These are phyloP conservation scores for Rhynchospora breviuscula DNA, from an alignment of 176 grass and related monocot species.

Conservation along the genomic window DNA sequence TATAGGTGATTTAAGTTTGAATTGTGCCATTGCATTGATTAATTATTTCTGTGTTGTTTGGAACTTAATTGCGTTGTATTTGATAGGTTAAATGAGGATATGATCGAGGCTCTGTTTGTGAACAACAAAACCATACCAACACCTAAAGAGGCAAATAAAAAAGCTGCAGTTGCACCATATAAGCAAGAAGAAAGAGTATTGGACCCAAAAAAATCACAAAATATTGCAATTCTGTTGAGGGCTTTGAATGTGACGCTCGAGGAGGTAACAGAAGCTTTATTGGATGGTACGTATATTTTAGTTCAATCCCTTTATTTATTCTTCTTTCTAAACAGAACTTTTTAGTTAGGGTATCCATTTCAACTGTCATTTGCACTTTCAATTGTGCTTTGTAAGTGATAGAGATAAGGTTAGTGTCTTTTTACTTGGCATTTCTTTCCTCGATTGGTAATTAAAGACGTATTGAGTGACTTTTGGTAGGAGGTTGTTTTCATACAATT, in stretches of 20 bases:
- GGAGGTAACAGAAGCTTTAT: constrained; percentile 78
- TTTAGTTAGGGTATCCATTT: constrained; percentile 19
- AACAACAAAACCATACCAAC: constrained; percentile 50
- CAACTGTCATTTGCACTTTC: background rate
- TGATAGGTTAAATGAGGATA: constrained; percentile 88
- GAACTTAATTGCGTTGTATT: constrained; percentile 4
- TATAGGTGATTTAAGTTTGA: background rate
- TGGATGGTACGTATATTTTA: constrained; percentile 58
- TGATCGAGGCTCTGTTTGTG: constrained; percentile 91
- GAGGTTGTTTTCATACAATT: constrained; percentile 24
- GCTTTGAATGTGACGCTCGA: constrained; percentile 91
- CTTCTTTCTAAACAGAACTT: background rate
- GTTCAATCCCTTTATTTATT: background rate
- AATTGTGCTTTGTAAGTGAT: background rate
- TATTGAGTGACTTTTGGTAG: constrained; percentile 26
- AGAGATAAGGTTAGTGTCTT: background rate
- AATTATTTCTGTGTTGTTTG: background rate
- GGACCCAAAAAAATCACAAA: constrained; percentile 98
- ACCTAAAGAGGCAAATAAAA: constrained; percentile 54
- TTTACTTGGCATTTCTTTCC: background rate
- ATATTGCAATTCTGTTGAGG: constrained; percentile 88
- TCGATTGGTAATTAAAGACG: background rate
- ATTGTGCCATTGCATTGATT: background rate
- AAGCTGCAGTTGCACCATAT: constrained; percentile 31
- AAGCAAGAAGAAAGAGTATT: constrained; percentile 96